Conservation (phyloP, 805 yeast genomes). For the Jamesozyma piceae region DNA sequence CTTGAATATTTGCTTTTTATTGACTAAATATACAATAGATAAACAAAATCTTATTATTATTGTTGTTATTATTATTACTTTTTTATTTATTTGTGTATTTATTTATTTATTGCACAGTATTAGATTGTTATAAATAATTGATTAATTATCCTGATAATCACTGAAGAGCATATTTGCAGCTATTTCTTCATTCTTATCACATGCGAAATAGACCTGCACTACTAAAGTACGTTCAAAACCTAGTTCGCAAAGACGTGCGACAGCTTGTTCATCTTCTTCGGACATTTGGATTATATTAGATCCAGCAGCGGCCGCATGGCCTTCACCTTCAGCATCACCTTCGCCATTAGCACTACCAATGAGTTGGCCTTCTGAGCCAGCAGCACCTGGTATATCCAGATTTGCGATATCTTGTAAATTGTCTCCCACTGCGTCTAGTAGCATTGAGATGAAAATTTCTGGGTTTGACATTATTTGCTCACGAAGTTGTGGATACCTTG, state of each 20-base stretch:
- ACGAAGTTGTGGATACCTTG: conserved; percentile 77
- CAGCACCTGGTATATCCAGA: conserved; percentile 12
- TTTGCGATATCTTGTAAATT: conserved; percentile 39
- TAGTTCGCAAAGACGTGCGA: conserved; percentile 77
- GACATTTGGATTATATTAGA: conserved; percentile 45
- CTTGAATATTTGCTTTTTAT: too few species aligned
- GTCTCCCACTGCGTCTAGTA: conserved; percentile 50
- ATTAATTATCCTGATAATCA: conserved; percentile 35
- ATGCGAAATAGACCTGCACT: conserved; percentile 90
- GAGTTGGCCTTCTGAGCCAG: conserved; percentile 22
- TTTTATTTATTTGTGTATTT: background rate
- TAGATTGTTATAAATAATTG: background rate
- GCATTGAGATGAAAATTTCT: conserved; percentile 72
- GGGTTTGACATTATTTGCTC: conserved; percentile 74
- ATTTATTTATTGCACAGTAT: background rate
- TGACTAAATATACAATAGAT: too few species aligned
- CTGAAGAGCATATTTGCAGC: conserved; percentile 86
- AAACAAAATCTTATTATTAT: too few species aligned
- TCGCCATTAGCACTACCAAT: conserved; percentile 27
- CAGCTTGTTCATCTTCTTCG: conserved; percentile 82
- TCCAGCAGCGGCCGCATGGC: background rate
- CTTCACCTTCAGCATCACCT: conserved; percentile 23
- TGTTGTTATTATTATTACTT: background rate
- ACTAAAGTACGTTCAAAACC: conserved; percentile 87
- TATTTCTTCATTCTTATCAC: conserved; percentile 94